These are phyloP conservation scores for Pyrus hybrid DNA, from an alignment of 331 rosid species.

Conservation along the genomic window DNA sequence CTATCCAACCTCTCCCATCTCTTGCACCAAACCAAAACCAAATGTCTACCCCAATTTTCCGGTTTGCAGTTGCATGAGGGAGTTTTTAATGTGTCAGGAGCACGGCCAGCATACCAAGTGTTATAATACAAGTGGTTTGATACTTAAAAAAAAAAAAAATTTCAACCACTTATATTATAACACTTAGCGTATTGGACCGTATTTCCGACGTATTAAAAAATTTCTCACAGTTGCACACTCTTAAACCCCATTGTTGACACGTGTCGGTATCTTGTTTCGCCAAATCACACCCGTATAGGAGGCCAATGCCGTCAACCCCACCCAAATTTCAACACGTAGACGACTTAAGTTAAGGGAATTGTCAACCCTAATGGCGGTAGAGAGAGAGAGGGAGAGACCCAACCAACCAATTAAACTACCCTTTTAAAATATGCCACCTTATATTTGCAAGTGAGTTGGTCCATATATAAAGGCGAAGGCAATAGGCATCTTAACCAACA, in stretches of 20 bases:
- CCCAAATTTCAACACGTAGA: constrained; percentile 35
- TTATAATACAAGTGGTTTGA: too few relatives aligned
- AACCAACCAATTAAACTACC: constrained; percentile 40
- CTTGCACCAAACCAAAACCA: constrained; percentile 33
- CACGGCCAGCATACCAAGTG: too few relatives aligned
- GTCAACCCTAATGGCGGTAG: constrained; percentile 30
- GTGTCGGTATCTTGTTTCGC: constrained; percentile 27
- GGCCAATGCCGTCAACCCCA: constrained; percentile 20
- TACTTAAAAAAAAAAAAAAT: too few relatives aligned
- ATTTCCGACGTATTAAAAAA: too few relatives aligned
- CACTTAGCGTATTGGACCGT: too few relatives aligned
- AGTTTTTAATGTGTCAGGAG: too few relatives aligned
- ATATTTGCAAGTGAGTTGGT: neutral
- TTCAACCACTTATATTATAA: too few relatives aligned
- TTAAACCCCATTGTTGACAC: neutral
- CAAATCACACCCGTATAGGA: constrained; percentile 17
- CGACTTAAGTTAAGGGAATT: constrained; percentile 28
- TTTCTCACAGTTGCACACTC: too few relatives aligned
- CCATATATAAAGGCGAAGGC: constrained; percentile 27
- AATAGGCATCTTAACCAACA: constrained; percentile 3
- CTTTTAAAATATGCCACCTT: neutral
- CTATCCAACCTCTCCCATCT: constrained; percentile 12
- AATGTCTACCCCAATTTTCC: neutral
- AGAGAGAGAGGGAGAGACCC: constrained; percentile 10
- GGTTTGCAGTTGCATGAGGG: neutral